Conservation (phyloP, 1,284 basidiomycete species). For the Pseudozyma sp. region DNA sequence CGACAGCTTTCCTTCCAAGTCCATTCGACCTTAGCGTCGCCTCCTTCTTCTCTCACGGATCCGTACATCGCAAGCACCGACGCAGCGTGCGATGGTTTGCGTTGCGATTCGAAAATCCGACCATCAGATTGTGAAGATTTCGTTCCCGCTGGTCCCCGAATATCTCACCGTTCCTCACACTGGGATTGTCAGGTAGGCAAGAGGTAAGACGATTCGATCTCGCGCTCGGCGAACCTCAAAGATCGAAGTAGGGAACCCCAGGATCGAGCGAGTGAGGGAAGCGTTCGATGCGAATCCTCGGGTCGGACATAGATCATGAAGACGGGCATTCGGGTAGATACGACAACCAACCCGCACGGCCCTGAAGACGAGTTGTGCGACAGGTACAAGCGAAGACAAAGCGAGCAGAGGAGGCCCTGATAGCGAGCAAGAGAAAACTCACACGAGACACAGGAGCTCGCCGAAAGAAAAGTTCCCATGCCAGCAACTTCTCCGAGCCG, state of each 20-base stretch:
- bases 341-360: constrained; percentile 1
- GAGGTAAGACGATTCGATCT: too few relatives aligned
- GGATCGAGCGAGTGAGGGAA: too few relatives aligned
- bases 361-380: too few relatives aligned
- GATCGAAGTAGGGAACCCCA: not conserved
- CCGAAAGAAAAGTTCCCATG: constrained; percentile 25
- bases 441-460: not conserved
- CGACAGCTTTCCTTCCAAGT: not conserved
- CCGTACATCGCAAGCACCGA: too few relatives aligned
- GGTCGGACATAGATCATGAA: not conserved
- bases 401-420: not conserved
- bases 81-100: too few relatives aligned
- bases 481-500: constrained; percentile 36
- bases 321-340: constrained; percentile 5
- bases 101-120: too few relatives aligned
- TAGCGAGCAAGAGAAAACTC: not conserved
- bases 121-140: too few relatives aligned
- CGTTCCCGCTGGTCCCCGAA: too few relatives aligned
- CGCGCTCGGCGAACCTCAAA: not conserved
- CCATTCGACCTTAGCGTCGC: not conserved
- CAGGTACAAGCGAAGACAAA: too few relatives aligned
- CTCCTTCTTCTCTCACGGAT: too few relatives aligned
- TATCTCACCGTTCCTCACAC: too few relatives aligned
- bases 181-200: too few relatives aligned
- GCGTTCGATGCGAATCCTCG: not conserved